Evolutionary conservation across 2,329 filamentous ascomycete species (phyloP).

Genomic region (Talaromyces piceae): DNA sequence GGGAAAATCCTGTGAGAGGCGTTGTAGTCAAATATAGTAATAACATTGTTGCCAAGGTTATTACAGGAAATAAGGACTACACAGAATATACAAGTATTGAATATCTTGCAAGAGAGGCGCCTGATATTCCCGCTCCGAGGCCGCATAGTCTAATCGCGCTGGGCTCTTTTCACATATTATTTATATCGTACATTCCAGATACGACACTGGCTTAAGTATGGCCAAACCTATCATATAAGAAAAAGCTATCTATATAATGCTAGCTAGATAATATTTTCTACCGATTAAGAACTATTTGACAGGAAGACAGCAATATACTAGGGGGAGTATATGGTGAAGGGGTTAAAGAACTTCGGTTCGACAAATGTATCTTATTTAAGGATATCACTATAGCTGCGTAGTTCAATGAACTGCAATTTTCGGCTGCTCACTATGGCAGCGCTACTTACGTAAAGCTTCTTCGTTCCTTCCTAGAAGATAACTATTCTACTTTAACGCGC

Average conservation of each 20-base stretch:
- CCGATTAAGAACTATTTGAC: constrained; percentile 15
- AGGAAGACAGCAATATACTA: constrained; percentile 13
- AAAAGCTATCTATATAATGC: constrained; percentile 16
- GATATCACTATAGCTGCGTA: constrained; percentile 16
- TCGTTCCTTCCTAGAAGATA: constrained; percentile 16
- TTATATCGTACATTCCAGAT: constrained; percentile 22
- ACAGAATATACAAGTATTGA: constrained; percentile 22
- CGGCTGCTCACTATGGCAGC: constrained; percentile 15
- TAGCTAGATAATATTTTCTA: constrained; percentile 14
- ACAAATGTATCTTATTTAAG: constrained; percentile 16
- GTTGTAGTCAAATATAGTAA: constrained; percentile 19
- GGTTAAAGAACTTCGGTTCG: constrained; percentile 18
- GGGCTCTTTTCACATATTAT: constrained; percentile 19
- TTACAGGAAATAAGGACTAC: constrained; percentile 12
- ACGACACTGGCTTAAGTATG: constrained; percentile 18
- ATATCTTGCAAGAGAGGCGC: constrained; percentile 17
- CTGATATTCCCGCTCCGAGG: constrained; percentile 22
- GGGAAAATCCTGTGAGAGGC: constrained; percentile 16
- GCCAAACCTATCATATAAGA: constrained; percentile 15
- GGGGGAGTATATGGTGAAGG: constrained; percentile 21
- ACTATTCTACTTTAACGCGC: constrained; percentile 6
- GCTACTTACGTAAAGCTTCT: constrained; percentile 17
- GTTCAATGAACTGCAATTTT: constrained; percentile 19
- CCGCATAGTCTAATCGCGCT: constrained; percentile 21
- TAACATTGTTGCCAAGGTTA: constrained; percentile 11